phyloP scores from a whole-genome alignment of 805 yeast genomes.

The Sporopachydermia lactativora region DNA sequence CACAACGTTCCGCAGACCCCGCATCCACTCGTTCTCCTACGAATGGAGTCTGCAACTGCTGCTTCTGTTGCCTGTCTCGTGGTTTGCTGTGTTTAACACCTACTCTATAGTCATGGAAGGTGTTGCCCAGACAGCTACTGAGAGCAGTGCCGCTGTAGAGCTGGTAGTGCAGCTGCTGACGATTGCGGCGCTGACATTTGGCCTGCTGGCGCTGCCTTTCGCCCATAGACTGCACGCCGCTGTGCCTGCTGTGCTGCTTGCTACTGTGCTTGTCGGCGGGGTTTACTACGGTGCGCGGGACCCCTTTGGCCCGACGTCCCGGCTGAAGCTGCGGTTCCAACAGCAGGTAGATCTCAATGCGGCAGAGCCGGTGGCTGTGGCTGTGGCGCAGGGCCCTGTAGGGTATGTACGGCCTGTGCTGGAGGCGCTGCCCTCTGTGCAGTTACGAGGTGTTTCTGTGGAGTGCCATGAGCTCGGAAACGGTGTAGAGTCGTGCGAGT shows the following conservation, averaged over 20 bases:
- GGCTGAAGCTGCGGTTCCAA: slow-evolving; percentile 58
- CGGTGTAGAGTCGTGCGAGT: slow-evolving; percentile 42
- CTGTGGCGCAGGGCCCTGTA: slow-evolving; percentile 35
- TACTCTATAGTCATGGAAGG: slow-evolving; percentile 51
- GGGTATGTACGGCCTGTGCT: slow-evolving; percentile 35
- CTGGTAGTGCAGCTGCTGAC: slow-evolving; percentile 24
- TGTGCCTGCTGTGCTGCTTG: slow-evolving; percentile 26
- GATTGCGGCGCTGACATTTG: slow-evolving; percentile 23
- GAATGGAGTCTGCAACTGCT: slow-evolving; percentile 76
- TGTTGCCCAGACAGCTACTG: slow-evolving; percentile 57
- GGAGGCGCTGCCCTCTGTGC: slow-evolving; percentile 51
- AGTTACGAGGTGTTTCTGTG: slow-evolving; percentile 18
- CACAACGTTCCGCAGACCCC: slow-evolving; percentile 10
- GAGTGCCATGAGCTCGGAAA: slow-evolving; percentile 24
- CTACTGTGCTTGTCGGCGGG: slow-evolving; percentile 25
- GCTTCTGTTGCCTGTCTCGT: slow-evolving; percentile 49
- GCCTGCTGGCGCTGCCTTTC: slow-evolving; percentile 50
- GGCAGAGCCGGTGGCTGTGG: slow-evolving; percentile 18
- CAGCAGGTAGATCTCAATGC: slow-evolving; percentile 40
- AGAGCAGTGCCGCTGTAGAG: slow-evolving; percentile 32
- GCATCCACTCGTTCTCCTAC: slow-evolving; percentile 34
- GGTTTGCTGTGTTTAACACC: slow-evolving; percentile 37
- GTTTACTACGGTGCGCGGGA: slow-evolving; percentile 23
- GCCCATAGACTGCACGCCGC: slow-evolving; percentile 49
- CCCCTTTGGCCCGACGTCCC: slow-evolving; percentile 51